Percentiles rank a stretch among this genome's conserved stretches.
Evolutionary conservation across 164 flowering plant genomes (phyloP).

Genomic region (Sedum album): DNA sequence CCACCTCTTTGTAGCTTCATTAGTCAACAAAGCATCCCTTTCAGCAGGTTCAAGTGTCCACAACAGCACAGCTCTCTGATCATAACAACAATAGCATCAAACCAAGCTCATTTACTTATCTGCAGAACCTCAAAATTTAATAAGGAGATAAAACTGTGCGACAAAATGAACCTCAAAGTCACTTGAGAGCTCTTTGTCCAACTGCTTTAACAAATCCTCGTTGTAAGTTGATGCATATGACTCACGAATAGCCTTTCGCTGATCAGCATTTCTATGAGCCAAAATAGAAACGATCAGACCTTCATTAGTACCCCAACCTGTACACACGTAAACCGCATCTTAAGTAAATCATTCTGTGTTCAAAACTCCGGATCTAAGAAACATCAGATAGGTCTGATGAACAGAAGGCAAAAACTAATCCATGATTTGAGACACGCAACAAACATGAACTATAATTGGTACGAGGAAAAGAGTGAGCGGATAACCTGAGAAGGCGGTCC

Average conservation of each 20-base stretch:
- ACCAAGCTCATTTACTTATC: not conserved
- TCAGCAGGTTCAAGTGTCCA: slow-evolving; percentile 71
- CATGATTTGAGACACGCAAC: too few species aligned
- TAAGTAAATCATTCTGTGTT: too few species aligned
- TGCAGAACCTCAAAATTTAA: not conserved
- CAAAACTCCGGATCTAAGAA: not conserved
- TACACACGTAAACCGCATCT: not conserved
- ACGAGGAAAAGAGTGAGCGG: not conserved
- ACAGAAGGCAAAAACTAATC: too few species aligned
- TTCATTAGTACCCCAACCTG: slow-evolving; percentile 90
- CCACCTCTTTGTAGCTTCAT: slow-evolving; percentile 54
- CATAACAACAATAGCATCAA: not conserved
- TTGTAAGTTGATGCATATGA: slow-evolving; percentile 45
- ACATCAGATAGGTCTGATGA: not conserved
- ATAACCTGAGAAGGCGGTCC: slow-evolving; percentile 50
- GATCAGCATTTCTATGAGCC: slow-evolving; percentile 64
- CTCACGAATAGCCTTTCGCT: slow-evolving; percentile 42
- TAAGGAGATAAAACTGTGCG: not conserved
- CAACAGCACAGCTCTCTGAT: slow-evolving; percentile 33
- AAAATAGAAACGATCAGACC: slow-evolving; percentile 36
- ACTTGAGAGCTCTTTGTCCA: slow-evolving; percentile 57
- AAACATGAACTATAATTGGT: not conserved
- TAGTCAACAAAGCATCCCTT: slow-evolving; percentile 59
- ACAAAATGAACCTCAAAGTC: slow-evolving; percentile 49
- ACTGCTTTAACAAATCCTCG: slow-evolving; percentile 53